Evolutionary conservation across 495 filamentous ascomycete genomes (phyloP).

Genomic region (Polyplosphaeria fusca): DNA sequence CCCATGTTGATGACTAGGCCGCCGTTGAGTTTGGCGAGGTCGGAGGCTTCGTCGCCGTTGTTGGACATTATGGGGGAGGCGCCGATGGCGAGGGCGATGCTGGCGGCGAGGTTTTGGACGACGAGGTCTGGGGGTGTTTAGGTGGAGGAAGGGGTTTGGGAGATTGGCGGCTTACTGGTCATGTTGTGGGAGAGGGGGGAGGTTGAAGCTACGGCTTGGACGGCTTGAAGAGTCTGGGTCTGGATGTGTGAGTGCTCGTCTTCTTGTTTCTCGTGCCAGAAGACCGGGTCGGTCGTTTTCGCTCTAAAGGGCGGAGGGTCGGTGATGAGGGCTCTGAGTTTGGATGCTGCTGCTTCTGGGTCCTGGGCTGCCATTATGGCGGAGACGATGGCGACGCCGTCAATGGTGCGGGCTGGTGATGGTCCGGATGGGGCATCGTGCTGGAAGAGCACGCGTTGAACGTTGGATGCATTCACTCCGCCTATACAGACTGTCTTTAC

Average conservation of each 20-base stretch:
- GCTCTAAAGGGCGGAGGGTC: constrained; percentile 48
- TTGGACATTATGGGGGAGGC: constrained; percentile 93
- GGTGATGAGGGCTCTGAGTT: constrained; percentile 53
- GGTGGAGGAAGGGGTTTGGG: no score
- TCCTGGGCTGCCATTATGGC: constrained; percentile 74
- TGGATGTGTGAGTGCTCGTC: constrained; percentile 26
- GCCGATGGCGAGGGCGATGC: constrained; percentile 78
- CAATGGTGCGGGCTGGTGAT: constrained; percentile 57
- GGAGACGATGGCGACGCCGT: constrained; percentile 86
- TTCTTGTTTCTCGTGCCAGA: constrained; percentile 29
- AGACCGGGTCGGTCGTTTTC: not conserved
- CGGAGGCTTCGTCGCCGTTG: constrained; percentile 75
- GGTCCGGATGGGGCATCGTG: constrained; percentile 31
- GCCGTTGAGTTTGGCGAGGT: constrained; percentile 63
- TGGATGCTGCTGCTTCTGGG: constrained; percentile 57
- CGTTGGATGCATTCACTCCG: constrained; percentile 77
- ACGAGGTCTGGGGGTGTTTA: no score
- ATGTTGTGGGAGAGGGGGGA: constrained; percentile 91
- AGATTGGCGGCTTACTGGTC: no score
- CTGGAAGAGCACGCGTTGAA: constrained; percentile 62
- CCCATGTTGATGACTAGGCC: constrained; percentile 94
- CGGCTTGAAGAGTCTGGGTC: constrained; percentile 38
- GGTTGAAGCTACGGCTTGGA: constrained; percentile 55
- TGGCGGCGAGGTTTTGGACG: constrained; percentile 90
- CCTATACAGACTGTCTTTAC: constrained; percentile 72